These are phyloP conservation scores for Bipolaris gigantea DNA, from an alignment of 2,329 filamentous ascomycete genomes.

Conservation along the genomic window DNA sequence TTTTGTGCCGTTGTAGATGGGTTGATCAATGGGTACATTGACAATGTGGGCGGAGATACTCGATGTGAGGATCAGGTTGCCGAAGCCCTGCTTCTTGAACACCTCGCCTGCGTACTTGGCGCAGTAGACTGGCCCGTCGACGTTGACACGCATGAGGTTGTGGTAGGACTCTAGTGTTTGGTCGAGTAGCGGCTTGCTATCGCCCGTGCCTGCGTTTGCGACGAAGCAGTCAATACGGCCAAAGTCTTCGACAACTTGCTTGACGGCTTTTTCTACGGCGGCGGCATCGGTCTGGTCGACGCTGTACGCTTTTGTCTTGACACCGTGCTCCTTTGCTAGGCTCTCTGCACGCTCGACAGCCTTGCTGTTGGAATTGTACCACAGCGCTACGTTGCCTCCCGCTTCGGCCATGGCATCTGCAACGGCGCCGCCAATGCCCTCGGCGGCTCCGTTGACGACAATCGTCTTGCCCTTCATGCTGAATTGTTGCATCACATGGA, in stretches of 20 bases:
- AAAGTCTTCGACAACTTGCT: conserved; percentile 68
- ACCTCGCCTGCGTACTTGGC: conserved; percentile 48
- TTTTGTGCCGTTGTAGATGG: conserved; percentile 53
- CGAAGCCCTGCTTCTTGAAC: conserved; percentile 51
- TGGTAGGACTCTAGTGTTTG: conserved; percentile 65
- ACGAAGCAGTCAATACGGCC: conserved; percentile 66
- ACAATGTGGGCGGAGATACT: conserved; percentile 76
- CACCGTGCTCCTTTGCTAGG: conserved; percentile 57
- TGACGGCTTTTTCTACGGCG: conserved; percentile 58
- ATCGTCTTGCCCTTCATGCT: conserved; percentile 46
- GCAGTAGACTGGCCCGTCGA: conserved; percentile 61
- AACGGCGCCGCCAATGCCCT: conserved; percentile 59
- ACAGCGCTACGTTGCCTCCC: conserved; percentile 51
- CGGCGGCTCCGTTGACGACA: conserved; percentile 50
- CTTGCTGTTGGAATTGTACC: conserved; percentile 53
- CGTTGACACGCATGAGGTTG: conserved; percentile 66
- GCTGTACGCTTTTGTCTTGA: conserved; percentile 67
- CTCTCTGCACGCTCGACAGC: conserved; percentile 63
- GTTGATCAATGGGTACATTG: conserved; percentile 73
- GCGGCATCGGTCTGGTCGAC: conserved; percentile 57
- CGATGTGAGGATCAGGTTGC: conserved; percentile 65
- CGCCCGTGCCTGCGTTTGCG: conserved; percentile 65
- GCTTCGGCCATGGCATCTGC: conserved; percentile 46
- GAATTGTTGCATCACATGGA: conserved; percentile 38
- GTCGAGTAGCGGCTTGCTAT: conserved; percentile 59